Base-by-base conservation (phyloP, 2,329 filamentous ascomycete species). In the Penicillium palitans region DNA sequence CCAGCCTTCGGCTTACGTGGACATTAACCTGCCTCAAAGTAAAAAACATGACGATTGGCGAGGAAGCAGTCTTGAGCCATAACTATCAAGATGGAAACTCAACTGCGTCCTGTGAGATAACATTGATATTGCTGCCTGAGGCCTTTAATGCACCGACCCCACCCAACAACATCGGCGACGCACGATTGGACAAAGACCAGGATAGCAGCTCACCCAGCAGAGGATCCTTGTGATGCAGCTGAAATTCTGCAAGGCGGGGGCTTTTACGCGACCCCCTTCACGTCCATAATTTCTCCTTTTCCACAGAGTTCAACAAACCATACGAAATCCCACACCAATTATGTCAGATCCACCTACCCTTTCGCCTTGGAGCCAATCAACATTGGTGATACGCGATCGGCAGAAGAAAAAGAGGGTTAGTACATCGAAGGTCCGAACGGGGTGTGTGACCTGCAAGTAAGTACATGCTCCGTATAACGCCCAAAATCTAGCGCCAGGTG, bases 401-500 rank as follows among this genome's bases (percentile, higher is more conserved):
- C 37, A 42, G 21, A 55, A 55, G 37, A 55, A 17, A 48, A 55
- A 50, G 7, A 19, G 53, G 27, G 24, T 27, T 19, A 57, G 54
- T 29, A 33, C 31, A 5, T 40, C 54, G 15, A 57, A 57, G 40
- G 54, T 57, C 29, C 54, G 54, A 15, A 57, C 54, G 12, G 54
- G 54, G 9, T 57, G 54, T 52, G 25, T 44, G 40, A 57, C 54
- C 12, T 57, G 47, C 54, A 57, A 57, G 54, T 57, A 24, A 39
- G 54, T 57, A 29, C 27, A 29, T 9, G 27, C 27, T 9, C 27
- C 8, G 27, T 6, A 13, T 12, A 33, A 33, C 12, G 6, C 17
- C 24, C 48, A 7, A 25, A 40, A n/a, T 17, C 9, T n/a, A 7
- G 21, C 21, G 10, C 6, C n/a, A 19, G 33, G 6, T 37, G 24